Evolutionary conservation across 31 red algal species (phyloP), one percentile per base, ranked within the genome.

Genomic region (Endocladia muricata): DNA sequence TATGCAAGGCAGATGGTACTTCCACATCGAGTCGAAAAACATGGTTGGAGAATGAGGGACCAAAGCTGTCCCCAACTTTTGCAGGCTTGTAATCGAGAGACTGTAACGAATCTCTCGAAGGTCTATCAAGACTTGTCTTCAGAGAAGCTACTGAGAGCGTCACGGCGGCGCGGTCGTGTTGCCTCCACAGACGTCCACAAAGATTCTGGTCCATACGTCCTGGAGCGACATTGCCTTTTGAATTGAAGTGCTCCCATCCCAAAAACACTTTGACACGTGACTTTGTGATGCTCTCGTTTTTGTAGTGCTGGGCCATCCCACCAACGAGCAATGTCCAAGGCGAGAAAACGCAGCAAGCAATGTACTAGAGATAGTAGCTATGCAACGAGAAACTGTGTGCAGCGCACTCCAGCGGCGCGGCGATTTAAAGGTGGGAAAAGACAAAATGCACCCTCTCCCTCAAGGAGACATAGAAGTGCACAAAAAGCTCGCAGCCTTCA

Each of bases 41-140:
- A 67, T 84, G 77, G 17, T 67, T 85, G 1, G 85, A 73, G 74
- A 86, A 94, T 4, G 77, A 72, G 4, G 91, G 91, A 55, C 91
- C 91, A 42, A 90, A 86, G 8, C 21, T 41, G 6, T 94, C 91
- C 0, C 91, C 91, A 31, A 90, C 61, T 34, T 41, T 32, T 15
- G 85, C 78, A 2, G 82, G 65, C 13, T 31, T 35, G 51, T 62
- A 92, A 1, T 43, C 28, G 32, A 73, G 68, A 7, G 85, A 58
- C 1, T 71, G 40, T 29, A 83, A 41, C 47, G 41, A 43, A 13
- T 44, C 38, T 26, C 37, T 67, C 26, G 67, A 60, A 3, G 80
- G 68, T 38, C 55, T 28, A 48, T 19, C 52, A 4, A 83, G 4
- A 34, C 54, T 39, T 1, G 35, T 9, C 1, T 31, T 44, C 5